Percentiles rank a stretch among this genome's conserved stretches.
These are phyloP conservation scores for Hyphopichia pseudoburtonii DNA, from an alignment of 1,139 yeast species.

Conservation along the genomic window DNA sequence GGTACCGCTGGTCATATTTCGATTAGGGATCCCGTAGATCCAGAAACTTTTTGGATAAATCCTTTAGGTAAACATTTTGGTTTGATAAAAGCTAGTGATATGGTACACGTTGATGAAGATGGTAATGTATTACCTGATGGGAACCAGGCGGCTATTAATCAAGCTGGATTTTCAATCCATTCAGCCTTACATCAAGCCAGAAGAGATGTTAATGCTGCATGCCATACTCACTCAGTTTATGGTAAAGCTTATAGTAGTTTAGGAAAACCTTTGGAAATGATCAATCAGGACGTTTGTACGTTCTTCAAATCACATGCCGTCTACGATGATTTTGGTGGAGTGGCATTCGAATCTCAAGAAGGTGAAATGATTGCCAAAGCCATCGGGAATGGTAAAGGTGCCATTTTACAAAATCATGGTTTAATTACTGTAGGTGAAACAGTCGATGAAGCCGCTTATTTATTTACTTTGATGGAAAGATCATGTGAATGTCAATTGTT, in stretches of 20 bases:
- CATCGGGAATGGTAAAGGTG: conserved; percentile 61
- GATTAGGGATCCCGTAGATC: conserved; percentile 72
- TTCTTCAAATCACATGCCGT: conserved; percentile 69
- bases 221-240: conserved; percentile 73
- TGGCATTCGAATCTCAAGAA: conserved; percentile 73
- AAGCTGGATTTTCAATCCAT: conserved; percentile 82
- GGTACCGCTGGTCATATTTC: conserved; percentile 84
- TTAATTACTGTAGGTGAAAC: conserved; percentile 73
- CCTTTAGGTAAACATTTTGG: conserved; percentile 75
- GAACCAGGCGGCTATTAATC: conserved; percentile 63
- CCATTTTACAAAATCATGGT: conserved; percentile 78
- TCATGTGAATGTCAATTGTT: conserved; percentile 70
- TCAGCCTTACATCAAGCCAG: conserved; percentile 74
- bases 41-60: conserved; percentile 73
- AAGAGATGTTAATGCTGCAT: conserved; percentile 79
- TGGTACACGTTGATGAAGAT: conserved; percentile 73
- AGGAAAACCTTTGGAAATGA: conserved; percentile 72
- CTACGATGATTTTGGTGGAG: conserved; percentile 73
- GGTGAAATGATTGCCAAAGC: conserved; percentile 68
- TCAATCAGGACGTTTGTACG: conserved; percentile 74
- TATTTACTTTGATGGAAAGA: conserved; percentile 67
- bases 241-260: conserved; percentile 78
- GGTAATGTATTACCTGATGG: conserved; percentile 71
- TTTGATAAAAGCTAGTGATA: conserved; percentile 65
- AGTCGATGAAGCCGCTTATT: conserved; percentile 80